Conservation (phyloP, 164 flowering plant species). For the Nymphaea colorata region DNA sequence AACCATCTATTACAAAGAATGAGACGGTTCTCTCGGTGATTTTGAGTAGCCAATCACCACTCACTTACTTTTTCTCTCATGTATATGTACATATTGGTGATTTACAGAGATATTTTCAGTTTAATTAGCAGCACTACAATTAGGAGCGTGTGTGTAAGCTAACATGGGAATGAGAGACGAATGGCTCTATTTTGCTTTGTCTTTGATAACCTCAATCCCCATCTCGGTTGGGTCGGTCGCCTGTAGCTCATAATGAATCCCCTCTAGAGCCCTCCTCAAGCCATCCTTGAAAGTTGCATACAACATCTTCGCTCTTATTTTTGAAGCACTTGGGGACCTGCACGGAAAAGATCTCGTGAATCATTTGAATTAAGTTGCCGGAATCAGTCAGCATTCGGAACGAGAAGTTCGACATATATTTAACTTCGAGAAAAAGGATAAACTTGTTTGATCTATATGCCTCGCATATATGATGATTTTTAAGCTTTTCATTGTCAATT, state of each 20-base stretch:
- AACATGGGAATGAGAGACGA: no score
- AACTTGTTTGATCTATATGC: neutral
- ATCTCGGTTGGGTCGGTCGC: slow-evolving; percentile 94
- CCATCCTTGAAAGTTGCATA: slow-evolving; percentile 91
- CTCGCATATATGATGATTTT: neutral
- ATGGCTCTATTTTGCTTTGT: slow-evolving; percentile 45
- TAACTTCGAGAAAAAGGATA: neutral
- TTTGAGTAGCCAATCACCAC: no score
- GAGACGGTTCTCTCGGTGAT: no score
- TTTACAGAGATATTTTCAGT: no score
- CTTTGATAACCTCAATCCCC: slow-evolving; percentile 75
- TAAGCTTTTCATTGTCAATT: no score
- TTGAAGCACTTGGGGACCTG: slow-evolving; percentile 85
- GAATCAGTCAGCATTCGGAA: neutral
- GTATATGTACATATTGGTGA: no score
- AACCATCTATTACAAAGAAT: no score
- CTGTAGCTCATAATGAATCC: slow-evolving; percentile 78
- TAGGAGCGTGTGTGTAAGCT: no score
- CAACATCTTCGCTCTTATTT: slow-evolving; percentile 79
- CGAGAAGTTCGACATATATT: no score
- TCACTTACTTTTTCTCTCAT: no score
- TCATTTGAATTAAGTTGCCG: neutral
- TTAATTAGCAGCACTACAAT: no score
- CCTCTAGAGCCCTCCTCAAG: slow-evolving; percentile 76
- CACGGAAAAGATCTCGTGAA: neutral